These are phyloP conservation scores for Aphanomyces stellatus DNA, from an alignment of 352 stramenopile species.

Conservation along the genomic window DNA sequence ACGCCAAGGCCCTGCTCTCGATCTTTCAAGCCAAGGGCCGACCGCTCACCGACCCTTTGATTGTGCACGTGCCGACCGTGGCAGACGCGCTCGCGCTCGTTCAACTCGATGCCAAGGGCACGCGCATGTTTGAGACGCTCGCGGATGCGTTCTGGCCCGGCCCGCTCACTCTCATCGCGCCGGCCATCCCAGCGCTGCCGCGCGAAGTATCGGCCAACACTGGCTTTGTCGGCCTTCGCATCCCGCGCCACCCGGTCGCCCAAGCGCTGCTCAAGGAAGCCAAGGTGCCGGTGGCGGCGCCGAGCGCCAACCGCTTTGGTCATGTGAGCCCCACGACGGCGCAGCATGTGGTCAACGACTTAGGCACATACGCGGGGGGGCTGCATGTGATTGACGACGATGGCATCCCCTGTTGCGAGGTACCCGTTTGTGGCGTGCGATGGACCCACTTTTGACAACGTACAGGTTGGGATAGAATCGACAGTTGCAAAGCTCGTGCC, in stretches of 20 bases:
- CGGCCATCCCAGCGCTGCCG: slow-evolving; percentile 81
- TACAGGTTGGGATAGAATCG: slow-evolving; percentile 93
- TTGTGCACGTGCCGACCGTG: slow-evolving; percentile 93
- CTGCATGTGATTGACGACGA: slow-evolving; percentile 69
- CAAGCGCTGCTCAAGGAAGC: slow-evolving; percentile 82
- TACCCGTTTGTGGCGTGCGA: no score
- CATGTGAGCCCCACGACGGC: slow-evolving; percentile 96
- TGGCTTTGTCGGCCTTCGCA: slow-evolving; percentile 95
- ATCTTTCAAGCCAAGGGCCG: slow-evolving; percentile 96
- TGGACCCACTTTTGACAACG: no score
- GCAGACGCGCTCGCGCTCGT: slow-evolving; percentile 85
- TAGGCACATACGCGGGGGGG: slow-evolving; percentile 86
- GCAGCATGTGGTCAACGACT: slow-evolving; percentile 95
- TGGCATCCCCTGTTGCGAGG: slow-evolving; percentile 47
- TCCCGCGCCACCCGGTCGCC: slow-evolving; percentile 89
- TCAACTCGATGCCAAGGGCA: slow-evolving; percentile 55
- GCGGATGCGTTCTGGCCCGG: slow-evolving; percentile 94
- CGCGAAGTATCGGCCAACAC: slow-evolving; percentile 87
- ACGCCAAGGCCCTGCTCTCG: slow-evolving; percentile 87
- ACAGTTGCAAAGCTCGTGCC: slow-evolving; percentile 89
- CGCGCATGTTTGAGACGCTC: slow-evolving; percentile 73
- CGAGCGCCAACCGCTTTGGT: slow-evolving; percentile 98
- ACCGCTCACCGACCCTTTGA: slow-evolving; percentile 96
- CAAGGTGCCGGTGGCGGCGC: slow-evolving; percentile 93
- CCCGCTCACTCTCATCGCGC: slow-evolving; percentile 95